Evolutionary conservation across 768 basidiomycete genomes (phyloP).

Genomic region (Lactarius sanguifluus): DNA sequence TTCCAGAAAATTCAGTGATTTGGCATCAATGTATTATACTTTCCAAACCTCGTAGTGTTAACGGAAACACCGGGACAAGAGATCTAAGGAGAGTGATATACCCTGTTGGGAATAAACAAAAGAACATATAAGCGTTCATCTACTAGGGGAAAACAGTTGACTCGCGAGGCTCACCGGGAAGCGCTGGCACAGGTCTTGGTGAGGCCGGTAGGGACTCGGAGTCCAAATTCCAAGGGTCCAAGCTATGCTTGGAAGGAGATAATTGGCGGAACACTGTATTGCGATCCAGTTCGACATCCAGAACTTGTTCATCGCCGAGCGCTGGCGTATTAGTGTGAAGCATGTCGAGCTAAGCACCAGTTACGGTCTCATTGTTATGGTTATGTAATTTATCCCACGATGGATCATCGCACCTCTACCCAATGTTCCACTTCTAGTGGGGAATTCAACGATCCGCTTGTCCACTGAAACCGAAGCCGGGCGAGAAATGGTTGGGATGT

Average conservation of each 20-base stretch:
- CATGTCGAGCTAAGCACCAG: constrained; percentile 43
- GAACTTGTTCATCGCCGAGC: constrained; percentile 49
- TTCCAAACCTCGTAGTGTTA: constrained; percentile 44
- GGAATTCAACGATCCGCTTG: constrained; percentile 43
- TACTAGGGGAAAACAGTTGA: not conserved
- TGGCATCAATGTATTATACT: not conserved
- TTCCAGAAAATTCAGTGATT: constrained; percentile 11
- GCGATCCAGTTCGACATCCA: constrained; percentile 51
- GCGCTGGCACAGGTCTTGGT: constrained; percentile 1
- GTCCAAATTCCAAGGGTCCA: constrained; percentile 24
- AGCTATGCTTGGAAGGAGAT: constrained; percentile 19
- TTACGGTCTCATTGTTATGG: not conserved
- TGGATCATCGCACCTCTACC: constrained; percentile 44
- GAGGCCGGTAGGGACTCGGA: not conserved
- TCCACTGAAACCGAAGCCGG: constrained; percentile 43
- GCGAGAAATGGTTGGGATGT: constrained; percentile 33
- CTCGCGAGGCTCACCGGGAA: not conserved
- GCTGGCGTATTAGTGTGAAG: constrained; percentile 39
- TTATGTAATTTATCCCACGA: not conserved
- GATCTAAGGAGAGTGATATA: constrained; percentile 37
- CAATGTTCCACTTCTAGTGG: constrained; percentile 50
- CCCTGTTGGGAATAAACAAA: constrained; percentile 31
- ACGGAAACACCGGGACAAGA: constrained; percentile 44
- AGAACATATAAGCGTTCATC: constrained; percentile 11
- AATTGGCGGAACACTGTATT: constrained; percentile 41